These are phyloP conservation scores for Ascochyta fabae DNA, from an alignment of 2,329 filamentous ascomycete genomes.

Conservation along the genomic window DNA sequence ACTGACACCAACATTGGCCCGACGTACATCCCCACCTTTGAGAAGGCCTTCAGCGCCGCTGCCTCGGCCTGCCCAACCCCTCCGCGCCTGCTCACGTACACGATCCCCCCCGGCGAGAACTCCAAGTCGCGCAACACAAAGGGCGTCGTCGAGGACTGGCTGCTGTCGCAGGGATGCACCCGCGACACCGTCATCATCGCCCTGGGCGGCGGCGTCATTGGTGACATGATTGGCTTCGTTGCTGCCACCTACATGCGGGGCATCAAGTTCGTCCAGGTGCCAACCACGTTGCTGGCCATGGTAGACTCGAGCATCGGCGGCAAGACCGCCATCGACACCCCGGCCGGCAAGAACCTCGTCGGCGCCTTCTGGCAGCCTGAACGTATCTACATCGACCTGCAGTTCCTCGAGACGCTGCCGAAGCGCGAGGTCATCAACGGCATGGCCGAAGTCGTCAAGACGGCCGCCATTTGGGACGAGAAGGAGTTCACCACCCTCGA, in stretches of 20 bases:
- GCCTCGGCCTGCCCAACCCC: slow-evolving; percentile 39
- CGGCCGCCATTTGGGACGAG: slow-evolving; percentile 94
- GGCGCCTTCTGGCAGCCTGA: slow-evolving; percentile 96
- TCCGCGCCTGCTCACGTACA: slow-evolving; percentile 82
- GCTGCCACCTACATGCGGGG: slow-evolving; percentile 99
- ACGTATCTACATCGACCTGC: slow-evolving; percentile 91
- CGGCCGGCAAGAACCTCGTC: slow-evolving; percentile 93
- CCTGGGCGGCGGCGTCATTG: slow-evolving; percentile 93
- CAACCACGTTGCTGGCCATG: slow-evolving; percentile 94
- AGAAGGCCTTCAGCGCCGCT: slow-evolving; percentile 66
- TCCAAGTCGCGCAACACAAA: slow-evolving; percentile 95
- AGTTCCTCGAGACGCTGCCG: slow-evolving; percentile 88
- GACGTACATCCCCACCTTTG: slow-evolving; percentile 81
- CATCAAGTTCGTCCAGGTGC: slow-evolving; percentile 93
- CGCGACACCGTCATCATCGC: slow-evolving; percentile 95
- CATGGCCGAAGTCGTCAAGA: slow-evolving; percentile 98
- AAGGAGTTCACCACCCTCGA: slow-evolving; percentile 85
- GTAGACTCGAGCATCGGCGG: slow-evolving; percentile 98
- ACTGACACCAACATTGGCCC: slow-evolving; percentile 91
- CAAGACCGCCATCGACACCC: slow-evolving; percentile 97
- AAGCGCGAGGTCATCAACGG: slow-evolving; percentile 95
- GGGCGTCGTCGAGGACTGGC: slow-evolving; percentile 96
- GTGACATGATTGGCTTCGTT: slow-evolving; percentile 96
- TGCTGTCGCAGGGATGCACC: slow-evolving; percentile 89
- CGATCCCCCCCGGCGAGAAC: slow-evolving; percentile 89